These are phyloP conservation scores for Mangifera indica DNA, from an alignment of 345 rosid genomes.

Conservation along the genomic window DNA sequence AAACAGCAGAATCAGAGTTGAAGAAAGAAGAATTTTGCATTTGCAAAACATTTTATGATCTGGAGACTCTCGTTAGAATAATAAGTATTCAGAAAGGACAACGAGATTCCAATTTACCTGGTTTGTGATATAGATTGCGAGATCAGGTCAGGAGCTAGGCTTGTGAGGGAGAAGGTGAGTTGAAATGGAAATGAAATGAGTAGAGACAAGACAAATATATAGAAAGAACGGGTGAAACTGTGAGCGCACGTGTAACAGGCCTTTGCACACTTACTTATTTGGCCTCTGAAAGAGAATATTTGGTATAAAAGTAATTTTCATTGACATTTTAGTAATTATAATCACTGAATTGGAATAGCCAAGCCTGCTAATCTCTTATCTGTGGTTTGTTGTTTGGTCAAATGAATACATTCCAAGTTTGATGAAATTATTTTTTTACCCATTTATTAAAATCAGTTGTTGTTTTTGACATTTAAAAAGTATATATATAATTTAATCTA, in stretches of 20 bases:
- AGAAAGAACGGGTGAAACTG: not conserved
- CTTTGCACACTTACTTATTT: not conserved
- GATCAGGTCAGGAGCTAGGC: not conserved
- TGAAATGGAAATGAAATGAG: too few species aligned
- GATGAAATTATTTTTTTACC: too few species aligned
- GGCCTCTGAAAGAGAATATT: not conserved
- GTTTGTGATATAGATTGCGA: not conserved
- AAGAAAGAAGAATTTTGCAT: not conserved
- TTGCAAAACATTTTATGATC: not conserved
- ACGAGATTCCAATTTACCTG: not conserved
- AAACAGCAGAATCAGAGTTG: not conserved
- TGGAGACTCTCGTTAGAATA: not conserved
- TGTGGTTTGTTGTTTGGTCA: too few species aligned
- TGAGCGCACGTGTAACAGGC: constrained; percentile 9
- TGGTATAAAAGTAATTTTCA: too few species aligned
- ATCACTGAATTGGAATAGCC: too few species aligned
- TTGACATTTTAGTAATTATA: too few species aligned
- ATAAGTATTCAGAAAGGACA: not conserved
- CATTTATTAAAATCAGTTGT: too few species aligned
- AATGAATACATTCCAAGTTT: too few species aligned
- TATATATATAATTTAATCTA: too few species aligned
- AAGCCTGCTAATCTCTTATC: too few species aligned
- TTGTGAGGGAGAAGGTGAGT: constrained; percentile 7
- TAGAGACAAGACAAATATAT: not conserved
- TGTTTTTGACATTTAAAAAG: too few species aligned